Conservation (phyloP, 768 basidiomycete species). For the Termitomyces sp. region DNA sequence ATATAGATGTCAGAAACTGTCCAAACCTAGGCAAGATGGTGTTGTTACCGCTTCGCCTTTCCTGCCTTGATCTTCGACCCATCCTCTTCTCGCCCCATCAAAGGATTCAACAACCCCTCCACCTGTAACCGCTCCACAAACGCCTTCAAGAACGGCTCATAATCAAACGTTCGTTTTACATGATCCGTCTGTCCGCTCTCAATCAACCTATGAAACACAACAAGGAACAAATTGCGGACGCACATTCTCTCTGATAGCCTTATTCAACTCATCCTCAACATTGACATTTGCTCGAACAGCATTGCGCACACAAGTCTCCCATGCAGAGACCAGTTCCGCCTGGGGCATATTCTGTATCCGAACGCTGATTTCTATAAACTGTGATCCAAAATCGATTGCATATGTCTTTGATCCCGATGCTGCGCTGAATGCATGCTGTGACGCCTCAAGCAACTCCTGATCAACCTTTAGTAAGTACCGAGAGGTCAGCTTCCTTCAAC, state of each 20-base stretch:
- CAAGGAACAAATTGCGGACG: constrained; percentile 16
- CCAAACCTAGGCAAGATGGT: too few relatives aligned
- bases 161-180: constrained; percentile 57
- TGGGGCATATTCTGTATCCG: constrained; percentile 41
- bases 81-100: constrained; percentile 36
- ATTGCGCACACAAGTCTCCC: constrained; percentile 43
- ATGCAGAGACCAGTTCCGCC: constrained; percentile 32
- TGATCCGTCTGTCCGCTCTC: constrained; percentile 43
- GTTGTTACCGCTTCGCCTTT: constrained; percentile 4
- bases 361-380: constrained; percentile 38
- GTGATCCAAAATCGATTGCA: constrained; percentile 41
- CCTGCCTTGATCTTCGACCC: constrained; percentile 22
- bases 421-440: constrained; percentile 26
- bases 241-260: constrained; percentile 42
- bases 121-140: constrained; percentile 40
- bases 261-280: constrained; percentile 48
- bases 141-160: constrained; percentile 54
- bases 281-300: constrained; percentile 36
- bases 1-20: neutral
- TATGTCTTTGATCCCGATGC: constrained; percentile 27
- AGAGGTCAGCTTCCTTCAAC: neutral
- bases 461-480: constrained; percentile 36
- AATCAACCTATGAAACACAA: neutral
- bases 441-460: constrained; percentile 24
- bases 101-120: constrained; percentile 42